Evolutionary conservation across 2,329 filamentous ascomycete genomes (phyloP).

Genomic region (Didymellaceae sp.): DNA sequence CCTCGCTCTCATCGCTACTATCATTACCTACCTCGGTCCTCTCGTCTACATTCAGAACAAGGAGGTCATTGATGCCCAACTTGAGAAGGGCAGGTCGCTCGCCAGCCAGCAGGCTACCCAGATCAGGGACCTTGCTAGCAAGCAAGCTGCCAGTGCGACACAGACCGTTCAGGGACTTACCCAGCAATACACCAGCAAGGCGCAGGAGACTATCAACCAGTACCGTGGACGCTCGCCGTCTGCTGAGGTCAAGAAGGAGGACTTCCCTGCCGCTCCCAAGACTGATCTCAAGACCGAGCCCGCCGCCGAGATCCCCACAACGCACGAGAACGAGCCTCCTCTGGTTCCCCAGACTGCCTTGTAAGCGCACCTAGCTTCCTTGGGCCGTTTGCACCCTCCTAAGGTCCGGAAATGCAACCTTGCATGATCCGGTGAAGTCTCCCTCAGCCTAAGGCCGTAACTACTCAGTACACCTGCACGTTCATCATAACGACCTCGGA

Average conservation of each 20-base stretch:
- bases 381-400: too few species aligned
- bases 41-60: slow-evolving; percentile 70
- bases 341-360: slow-evolving; percentile 37
- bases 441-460: neutral
- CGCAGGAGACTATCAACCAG: slow-evolving; percentile 57
- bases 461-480: slow-evolving; percentile 15
- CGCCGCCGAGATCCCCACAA: slow-evolving; percentile 20
- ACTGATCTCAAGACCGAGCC: slow-evolving; percentile 14
- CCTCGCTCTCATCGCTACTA: slow-evolving; percentile 63
- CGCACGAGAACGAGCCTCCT: slow-evolving; percentile 24
- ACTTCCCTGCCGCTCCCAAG: slow-evolving; percentile 40
- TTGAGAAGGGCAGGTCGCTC: slow-evolving; percentile 61
- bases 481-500: slow-evolving; percentile 30
- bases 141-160: slow-evolving; percentile 65
- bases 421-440: neutral
- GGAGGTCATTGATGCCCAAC: slow-evolving; percentile 67
- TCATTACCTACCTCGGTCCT: slow-evolving; percentile 64
- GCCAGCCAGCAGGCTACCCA: slow-evolving; percentile 65
- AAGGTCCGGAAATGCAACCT: neutral
- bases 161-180: slow-evolving; percentile 65
- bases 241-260: slow-evolving; percentile 45
- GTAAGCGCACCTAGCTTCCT: slow-evolving; percentile 21
- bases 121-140: slow-evolving; percentile 64
- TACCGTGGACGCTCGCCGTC: slow-evolving; percentile 48
- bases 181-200: slow-evolving; percentile 66